Evolutionary conservation across 805 yeast genomes (phyloP).

Genomic region (Pichia cephalocereana): DNA sequence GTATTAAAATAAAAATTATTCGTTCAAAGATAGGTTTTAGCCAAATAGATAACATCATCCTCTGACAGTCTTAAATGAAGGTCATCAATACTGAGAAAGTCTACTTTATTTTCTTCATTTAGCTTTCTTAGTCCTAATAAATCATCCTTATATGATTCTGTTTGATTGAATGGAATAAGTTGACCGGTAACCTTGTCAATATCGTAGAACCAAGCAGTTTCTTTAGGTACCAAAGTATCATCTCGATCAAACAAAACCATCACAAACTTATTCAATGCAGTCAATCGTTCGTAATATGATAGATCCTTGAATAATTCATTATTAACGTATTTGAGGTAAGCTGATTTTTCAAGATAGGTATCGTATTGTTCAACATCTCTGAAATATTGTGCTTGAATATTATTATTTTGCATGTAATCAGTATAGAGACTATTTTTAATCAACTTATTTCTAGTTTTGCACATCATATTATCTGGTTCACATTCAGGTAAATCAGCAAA

Average conservation of each 20-base stretch:
- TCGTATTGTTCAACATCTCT: conserved; percentile 46
- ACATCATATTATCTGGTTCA: conserved; percentile 34
- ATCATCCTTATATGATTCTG: conserved; percentile 44
- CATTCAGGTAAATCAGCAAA: conserved; percentile 61
- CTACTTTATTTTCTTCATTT: conserved; percentile 34
- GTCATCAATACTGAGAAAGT: conserved; percentile 43
- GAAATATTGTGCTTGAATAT: conserved; percentile 71
- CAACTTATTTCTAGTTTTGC: conserved; percentile 43
- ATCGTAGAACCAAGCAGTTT: conserved; percentile 61
- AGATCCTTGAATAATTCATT: conserved; percentile 39
- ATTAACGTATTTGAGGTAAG: conserved; percentile 55
- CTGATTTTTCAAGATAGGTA: conserved; percentile 45
- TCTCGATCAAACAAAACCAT: conserved; percentile 54
- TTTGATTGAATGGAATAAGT: conserved; percentile 36
- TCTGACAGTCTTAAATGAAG: conserved; percentile 60
- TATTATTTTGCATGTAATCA: conserved; percentile 41
- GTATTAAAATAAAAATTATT: not conserved
- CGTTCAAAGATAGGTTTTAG: conserved; percentile 34
- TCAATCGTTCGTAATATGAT: conserved; percentile 35
- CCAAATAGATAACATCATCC: conserved; percentile 35
- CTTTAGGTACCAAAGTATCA: conserved; percentile 63
- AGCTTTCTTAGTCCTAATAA: conserved; percentile 50
- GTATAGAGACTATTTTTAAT: conserved; percentile 56
- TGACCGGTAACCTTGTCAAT: conserved; percentile 34
- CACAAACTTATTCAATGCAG: conserved; percentile 41